phyloP scores from a whole-genome alignment of 169 alveolate species.

The Cryptosporidium xiaoi region DNA sequence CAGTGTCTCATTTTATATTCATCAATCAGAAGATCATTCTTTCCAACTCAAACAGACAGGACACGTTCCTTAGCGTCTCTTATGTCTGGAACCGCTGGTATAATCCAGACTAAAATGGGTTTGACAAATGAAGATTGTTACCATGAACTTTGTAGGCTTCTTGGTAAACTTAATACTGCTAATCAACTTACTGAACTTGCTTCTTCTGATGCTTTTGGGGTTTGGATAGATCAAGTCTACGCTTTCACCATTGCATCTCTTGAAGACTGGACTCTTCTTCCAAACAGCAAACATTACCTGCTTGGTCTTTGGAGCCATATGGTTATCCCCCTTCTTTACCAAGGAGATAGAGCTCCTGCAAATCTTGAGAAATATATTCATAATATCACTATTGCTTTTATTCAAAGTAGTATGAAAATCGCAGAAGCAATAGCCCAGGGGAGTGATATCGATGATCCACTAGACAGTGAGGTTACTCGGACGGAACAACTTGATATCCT shows the following conservation, averaged over 20 bases:
- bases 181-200: conserved; percentile 84
- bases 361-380: conserved; percentile 84
- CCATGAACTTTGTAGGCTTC: conserved; percentile 91
- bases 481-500: conserved; percentile 81
- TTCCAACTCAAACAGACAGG: conserved; percentile 87
- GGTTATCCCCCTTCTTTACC: conserved; percentile 88
- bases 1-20: conserved; percentile 88
- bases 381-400: conserved; percentile 78
- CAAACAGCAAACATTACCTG: conserved; percentile 92
- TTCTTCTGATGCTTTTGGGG: conserved; percentile 80
- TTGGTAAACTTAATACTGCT: conserved; percentile 91
- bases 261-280: conserved; percentile 87
- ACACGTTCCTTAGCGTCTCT: conserved; percentile 85
- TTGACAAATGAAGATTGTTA: conserved; percentile 88
- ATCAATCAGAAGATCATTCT: conserved; percentile 90
- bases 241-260: conserved; percentile 89
- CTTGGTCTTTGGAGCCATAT: conserved; percentile 93
- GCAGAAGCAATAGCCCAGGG: conserved; percentile 83
- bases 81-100: conserved; percentile 88
- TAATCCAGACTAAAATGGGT: conserved; percentile 88
- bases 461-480: conserved; percentile 77
- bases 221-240: conserved; percentile 91
- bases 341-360: conserved; percentile 85
- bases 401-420: conserved; percentile 82
- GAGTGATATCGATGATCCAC: conserved; percentile 79